A percentile compares a stretch with the other conserved stretches of the same genome.
Evolutionary conservation across 768 basidiomycete species (phyloP).

Genomic region (Fomitopsis serialis): DNA sequence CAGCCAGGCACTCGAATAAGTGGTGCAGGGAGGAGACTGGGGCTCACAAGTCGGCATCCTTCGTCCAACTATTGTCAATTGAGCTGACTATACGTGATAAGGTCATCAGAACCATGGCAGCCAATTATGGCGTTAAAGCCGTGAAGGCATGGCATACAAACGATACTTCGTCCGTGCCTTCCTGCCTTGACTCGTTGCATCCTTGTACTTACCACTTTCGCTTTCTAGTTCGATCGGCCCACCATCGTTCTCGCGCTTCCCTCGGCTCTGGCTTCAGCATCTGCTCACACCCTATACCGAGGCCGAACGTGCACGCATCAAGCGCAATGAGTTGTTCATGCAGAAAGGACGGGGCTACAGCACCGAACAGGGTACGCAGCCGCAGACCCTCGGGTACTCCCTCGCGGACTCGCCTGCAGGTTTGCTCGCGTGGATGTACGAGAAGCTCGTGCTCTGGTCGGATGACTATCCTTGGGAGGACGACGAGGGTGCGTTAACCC

Average conservation of each 20-base stretch:
- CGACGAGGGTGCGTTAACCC: constrained; percentile 39
- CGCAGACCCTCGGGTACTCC: constrained; percentile 38
- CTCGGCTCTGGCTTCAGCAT: constrained; percentile 24
- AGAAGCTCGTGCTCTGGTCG: constrained; percentile 22
- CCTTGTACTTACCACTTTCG: too few species aligned
- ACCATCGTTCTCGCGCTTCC: constrained; percentile 19
- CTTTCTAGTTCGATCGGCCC: constrained; percentile 1
- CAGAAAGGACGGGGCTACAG: constrained; percentile 33
- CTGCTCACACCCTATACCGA: constrained; percentile 27
- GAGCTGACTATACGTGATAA: constrained; percentile 1
- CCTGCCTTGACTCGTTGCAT: background rate
- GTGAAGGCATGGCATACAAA: constrained; percentile 32
- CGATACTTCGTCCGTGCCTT: constrained; percentile 18
- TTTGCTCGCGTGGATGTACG: constrained; percentile 27
- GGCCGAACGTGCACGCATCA: constrained; percentile 30
- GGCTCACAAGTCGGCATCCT: constrained; percentile 29
- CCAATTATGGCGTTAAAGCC: constrained; percentile 21
- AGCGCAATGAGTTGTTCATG: constrained; percentile 25
- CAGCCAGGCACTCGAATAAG: constrained; percentile 15
- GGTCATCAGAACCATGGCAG: constrained; percentile 22
- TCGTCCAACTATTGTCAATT: background rate
- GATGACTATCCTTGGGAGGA: constrained; percentile 50
- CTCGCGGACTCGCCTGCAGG: constrained; percentile 53
- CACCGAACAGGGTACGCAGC: constrained; percentile 27
- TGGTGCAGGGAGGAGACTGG: constrained; percentile 46